phyloP scores from a whole-genome alignment of 805 yeast species.

The Nadsonia fulvescens region DNA sequence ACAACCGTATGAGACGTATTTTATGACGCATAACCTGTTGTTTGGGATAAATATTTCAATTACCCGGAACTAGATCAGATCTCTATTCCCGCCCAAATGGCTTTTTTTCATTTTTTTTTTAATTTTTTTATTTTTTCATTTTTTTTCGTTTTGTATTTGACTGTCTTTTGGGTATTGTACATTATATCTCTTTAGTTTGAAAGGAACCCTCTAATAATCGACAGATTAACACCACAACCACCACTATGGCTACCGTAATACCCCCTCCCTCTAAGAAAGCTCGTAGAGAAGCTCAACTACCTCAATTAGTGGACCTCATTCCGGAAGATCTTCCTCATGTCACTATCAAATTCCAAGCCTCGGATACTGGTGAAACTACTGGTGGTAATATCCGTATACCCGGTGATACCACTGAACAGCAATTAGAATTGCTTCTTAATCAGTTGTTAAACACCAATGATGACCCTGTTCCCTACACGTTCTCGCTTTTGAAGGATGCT shows the following conservation, averaged over 20 bases:
- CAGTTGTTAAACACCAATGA: conserved; percentile 36
- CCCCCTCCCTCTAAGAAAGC: conserved; percentile 92
- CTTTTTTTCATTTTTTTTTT: too few species aligned
- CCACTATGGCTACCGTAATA: conserved; percentile 78
- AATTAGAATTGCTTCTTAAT: conserved; percentile 75
- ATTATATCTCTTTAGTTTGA: too few species aligned
- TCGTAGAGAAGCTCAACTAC: conserved; percentile 64
- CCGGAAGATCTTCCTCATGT: conserved; percentile 79
- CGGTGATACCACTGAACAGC: conserved; percentile 68
- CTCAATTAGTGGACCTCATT: conserved; percentile 51
- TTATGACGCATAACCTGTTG: too few species aligned
- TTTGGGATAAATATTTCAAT: too few species aligned
- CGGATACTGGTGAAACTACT: conserved; percentile 74
- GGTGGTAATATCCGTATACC: conserved; percentile 86
- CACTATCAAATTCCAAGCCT: conserved; percentile 73
- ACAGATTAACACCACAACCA: too few species aligned
- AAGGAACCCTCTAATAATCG: too few species aligned
- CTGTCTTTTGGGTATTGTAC: too few species aligned
- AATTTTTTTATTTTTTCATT: too few species aligned
- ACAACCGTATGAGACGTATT: too few species aligned
- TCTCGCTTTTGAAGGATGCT: conserved; percentile 35
- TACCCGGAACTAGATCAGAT: too few species aligned
- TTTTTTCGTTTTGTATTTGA: too few species aligned
- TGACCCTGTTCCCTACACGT: conserved; percentile 82
- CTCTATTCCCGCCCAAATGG: too few species aligned